Evolutionary conservation across 2,329 filamentous ascomycete species (phyloP), one percentile per base, ranked within the genome.

Genomic region (Xylaria digitata): DNA sequence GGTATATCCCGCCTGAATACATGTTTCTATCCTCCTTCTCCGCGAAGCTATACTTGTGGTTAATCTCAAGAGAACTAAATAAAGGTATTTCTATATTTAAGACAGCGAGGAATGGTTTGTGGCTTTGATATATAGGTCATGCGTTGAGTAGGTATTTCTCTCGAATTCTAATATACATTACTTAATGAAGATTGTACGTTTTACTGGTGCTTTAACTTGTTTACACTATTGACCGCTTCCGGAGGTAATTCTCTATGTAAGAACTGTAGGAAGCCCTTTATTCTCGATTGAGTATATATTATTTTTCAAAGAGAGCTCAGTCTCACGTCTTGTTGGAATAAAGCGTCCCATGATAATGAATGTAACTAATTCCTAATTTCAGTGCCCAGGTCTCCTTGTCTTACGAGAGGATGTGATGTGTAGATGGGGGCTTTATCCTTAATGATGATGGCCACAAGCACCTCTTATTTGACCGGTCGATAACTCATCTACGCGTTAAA

Each of bases 291-390:
- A 26, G 17, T 57, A 19, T 43, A 45, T 48, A 54, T 40, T 23
- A 5, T 5, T 23, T 21, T 48, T 59, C 40, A 64, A 64, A 59
- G 55, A 48, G n/a, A 30, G n/a, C 30, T 46, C 19, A 9, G 6
- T 4, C 30, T 46, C 46, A 11, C 9, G 7, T n/a, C 19, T 32
- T 9, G 11, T 17, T 17, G 13, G 15, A 17, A 58, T 26, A 63
- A 63, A 63, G 46, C 34, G 42, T 15, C 19, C 23, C 19, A 23
- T 2, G 2, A 3, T n/a, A 34, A 50, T 30, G 48, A 34, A 15
- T 23, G 32, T 50, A 50, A 50, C 21, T 15, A 5, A 50, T 50
- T 50, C 6, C 30, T 1, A 40, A 21, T 21, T n/a, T 42, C 4
- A n/a, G n/a, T 37, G 43, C 26, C 8, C 17, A 5, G 23, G 3